These are phyloP conservation scores for Lactarius trivialis DNA, from an alignment of 768 basidiomycete genomes.

Conservation along the genomic window DNA sequence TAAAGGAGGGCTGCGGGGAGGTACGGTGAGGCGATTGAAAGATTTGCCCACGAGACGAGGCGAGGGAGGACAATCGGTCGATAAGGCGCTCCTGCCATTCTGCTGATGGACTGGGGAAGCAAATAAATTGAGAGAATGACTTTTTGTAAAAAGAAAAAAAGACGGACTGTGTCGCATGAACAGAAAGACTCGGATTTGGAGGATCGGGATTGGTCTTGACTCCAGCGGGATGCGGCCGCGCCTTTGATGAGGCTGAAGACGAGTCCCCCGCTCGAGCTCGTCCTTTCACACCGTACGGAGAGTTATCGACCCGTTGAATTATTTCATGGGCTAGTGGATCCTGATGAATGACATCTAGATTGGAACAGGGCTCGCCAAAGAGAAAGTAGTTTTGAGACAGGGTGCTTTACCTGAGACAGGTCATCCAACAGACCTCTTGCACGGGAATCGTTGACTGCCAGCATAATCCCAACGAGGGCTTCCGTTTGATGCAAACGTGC, in stretches of 20 bases:
- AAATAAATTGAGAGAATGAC: not conserved
- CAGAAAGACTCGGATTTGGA: not conserved
- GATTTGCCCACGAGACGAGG: constrained; percentile 26
- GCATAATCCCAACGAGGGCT: constrained; percentile 76
- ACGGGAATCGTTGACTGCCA: constrained; percentile 40
- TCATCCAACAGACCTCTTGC: constrained; percentile 37
- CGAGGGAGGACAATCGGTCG: constrained; percentile 27
- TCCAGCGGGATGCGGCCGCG: constrained; percentile 21
- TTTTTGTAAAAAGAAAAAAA: not conserved
- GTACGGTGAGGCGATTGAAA: constrained; percentile 22
- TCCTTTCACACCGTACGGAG: constrained; percentile 71
- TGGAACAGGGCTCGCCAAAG: not conserved
- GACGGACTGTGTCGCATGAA: constrained; percentile 57
- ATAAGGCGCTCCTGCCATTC: constrained; percentile 77
- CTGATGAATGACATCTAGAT: constrained; percentile 30
- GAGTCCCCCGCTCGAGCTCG: constrained; percentile 42
- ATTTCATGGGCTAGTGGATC: constrained; percentile 78
- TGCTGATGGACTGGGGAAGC: constrained; percentile 54
- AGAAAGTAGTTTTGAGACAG: not conserved
- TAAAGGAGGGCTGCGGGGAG: constrained; percentile 7
- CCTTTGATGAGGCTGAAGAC: constrained; percentile 25
- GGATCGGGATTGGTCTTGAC: constrained; percentile 22
- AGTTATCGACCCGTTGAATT: constrained; percentile 72
- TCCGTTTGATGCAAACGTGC: constrained; percentile 87
- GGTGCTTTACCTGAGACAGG: constrained; percentile 30